Evolutionary conservation across 441 rosid genomes (phyloP).

Genomic region (Erysimum pusillum): DNA sequence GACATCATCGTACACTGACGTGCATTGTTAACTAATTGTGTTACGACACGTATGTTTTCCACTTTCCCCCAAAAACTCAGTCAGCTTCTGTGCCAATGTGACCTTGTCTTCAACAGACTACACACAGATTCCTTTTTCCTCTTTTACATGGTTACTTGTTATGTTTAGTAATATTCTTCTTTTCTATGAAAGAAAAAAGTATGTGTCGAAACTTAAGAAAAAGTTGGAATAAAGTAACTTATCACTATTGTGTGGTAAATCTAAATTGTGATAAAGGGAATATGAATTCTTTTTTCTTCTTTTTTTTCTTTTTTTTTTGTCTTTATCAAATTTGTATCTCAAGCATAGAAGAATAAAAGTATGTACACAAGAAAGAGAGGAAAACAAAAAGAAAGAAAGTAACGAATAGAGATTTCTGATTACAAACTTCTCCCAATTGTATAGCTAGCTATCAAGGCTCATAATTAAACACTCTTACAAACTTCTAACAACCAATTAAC

Average conservation of each 20-base stretch:
- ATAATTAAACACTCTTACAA: no score
- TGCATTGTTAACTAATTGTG: conserved; percentile 11
- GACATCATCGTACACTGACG: conserved; percentile 44
- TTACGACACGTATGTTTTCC: conserved; percentile 25
- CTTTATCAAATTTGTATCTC: no score
- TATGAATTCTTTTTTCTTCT: neutral
- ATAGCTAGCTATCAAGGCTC: no score
- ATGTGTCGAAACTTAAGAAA: conserved; percentile 29
- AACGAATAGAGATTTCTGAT: no score
- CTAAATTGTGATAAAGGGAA: conserved; percentile 9
- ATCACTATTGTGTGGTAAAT: neutral
- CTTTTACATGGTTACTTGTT: conserved; percentile 14
- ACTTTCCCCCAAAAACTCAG: conserved; percentile 21
- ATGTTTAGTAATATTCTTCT: conserved; percentile 36
- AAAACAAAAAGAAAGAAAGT: no score
- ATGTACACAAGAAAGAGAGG: no score
- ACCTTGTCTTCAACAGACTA: conserved; percentile 29
- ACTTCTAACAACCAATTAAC: no score
- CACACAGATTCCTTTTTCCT: conserved; percentile 12
- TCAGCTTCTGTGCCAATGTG: conserved; percentile 22
- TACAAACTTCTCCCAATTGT: no score
- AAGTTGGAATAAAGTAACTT: conserved; percentile 1
- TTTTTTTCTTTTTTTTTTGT: neutral
- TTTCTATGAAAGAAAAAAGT: neutral
- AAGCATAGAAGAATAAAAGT: no score